These are phyloP conservation scores for Gastroboletus turbinatus DNA, from an alignment of 1,284 basidiomycete genomes.

Conservation along the genomic window DNA sequence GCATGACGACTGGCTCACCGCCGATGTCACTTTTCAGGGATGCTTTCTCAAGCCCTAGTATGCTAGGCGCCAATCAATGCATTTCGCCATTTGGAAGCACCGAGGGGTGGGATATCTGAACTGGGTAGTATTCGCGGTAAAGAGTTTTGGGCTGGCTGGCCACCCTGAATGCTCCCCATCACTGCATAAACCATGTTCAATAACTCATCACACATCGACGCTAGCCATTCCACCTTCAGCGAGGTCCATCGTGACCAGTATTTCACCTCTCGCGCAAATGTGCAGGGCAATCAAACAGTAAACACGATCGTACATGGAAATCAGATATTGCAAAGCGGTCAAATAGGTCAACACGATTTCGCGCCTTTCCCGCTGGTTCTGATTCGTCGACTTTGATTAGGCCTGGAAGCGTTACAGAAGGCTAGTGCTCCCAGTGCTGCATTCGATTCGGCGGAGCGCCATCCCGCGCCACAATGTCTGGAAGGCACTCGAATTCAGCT, in stretches of 20 bases:
- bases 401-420: slow-evolving; percentile 2
- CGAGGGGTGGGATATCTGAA: background rate
- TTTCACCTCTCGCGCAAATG: background rate
- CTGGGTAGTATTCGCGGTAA: too few species aligned
- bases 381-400: background rate
- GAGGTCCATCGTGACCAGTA: slow-evolving; percentile 19
- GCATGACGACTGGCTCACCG: too few species aligned
- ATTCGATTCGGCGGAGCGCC: background rate
- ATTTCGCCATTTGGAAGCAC: background rate
- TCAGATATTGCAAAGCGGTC: slow-evolving; percentile 12
- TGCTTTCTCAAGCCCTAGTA: background rate
- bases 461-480: background rate
- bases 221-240: slow-evolving; percentile 19
- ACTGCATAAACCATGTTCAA: slow-evolving; percentile 14
- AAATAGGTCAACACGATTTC: background rate
- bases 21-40: background rate
- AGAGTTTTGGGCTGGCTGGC: background rate
- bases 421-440: background rate
- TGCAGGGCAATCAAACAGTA: slow-evolving; percentile 13
- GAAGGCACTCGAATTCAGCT: background rate
- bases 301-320: slow-evolving; percentile 18
- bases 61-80: background rate
- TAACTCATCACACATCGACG: slow-evolving; percentile 15
- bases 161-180: background rate
- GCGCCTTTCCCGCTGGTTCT: background rate